These are phyloP conservation scores for Ceratocystis alfenasii DNA, from an alignment of 2,329 filamentous ascomycete species.

Conservation along the genomic window DNA sequence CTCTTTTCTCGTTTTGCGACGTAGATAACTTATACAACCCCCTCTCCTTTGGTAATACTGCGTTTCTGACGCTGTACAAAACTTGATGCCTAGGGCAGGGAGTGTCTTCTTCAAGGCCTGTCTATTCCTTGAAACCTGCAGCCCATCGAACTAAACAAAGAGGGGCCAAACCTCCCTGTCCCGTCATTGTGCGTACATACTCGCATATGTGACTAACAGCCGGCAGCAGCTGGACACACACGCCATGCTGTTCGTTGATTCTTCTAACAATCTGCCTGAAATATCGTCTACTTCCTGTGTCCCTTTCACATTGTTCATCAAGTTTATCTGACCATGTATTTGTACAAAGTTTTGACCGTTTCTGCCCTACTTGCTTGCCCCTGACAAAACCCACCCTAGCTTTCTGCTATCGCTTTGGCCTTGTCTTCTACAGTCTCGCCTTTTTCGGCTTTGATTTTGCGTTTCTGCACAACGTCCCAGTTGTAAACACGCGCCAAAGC, in stretches of 20 bases:
- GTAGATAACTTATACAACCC: neutral
- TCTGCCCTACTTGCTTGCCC: neutral
- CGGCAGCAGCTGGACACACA: neutral
- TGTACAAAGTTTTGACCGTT: neutral
- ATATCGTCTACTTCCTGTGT: neutral
- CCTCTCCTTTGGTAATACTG: neutral
- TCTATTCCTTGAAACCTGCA: conserved; percentile 5
- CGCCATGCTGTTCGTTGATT: neutral
- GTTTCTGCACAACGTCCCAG: conserved; percentile 92
- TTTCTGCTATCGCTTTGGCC: conserved; percentile 28
- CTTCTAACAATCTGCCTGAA: neutral
- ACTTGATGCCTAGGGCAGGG: neutral
- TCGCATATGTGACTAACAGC: neutral
- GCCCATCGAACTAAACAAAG: neutral
- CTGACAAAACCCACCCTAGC: conserved; percentile 22
- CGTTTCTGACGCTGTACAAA: neutral
- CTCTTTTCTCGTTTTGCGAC: neutral
- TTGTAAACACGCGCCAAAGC: conserved; percentile 97
- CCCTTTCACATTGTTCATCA: neutral
- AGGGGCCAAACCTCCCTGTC: neutral
- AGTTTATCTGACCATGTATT: conserved; percentile 4
- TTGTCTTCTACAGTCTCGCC: conserved; percentile 35
- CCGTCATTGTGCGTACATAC: no score
- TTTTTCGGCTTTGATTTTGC: conserved; percentile 71
- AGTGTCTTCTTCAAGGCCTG: neutral